Percentiles rank a stretch among this genome's conserved stretches.
phyloP scores from a whole-genome alignment of 345 rosid genomes.

The Eucalyptus guilfoylei region DNA sequence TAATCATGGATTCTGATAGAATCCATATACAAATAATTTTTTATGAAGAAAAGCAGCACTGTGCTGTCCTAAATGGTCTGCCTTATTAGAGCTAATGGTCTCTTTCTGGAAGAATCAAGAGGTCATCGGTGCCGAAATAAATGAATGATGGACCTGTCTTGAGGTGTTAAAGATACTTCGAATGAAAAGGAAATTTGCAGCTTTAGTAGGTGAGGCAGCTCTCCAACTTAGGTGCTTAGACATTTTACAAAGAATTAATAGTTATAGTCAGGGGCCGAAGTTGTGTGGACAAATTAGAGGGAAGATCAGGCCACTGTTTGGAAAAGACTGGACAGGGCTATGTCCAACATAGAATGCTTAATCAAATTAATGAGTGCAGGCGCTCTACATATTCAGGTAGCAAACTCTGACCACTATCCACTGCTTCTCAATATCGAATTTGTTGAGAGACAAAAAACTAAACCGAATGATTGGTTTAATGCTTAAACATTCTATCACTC shows the following conservation, averaged over 20 bases:
- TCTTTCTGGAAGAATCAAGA: background rate
- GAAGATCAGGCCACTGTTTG: background rate
- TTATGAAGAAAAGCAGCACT: too few species aligned
- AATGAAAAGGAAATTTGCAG: background rate
- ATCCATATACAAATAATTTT: too few species aligned
- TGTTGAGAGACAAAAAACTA: too few species aligned
- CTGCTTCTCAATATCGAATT: background rate
- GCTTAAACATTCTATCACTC: too few species aligned
- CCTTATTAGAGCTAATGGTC: background rate
- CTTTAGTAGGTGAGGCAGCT: background rate
- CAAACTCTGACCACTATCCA: background rate
- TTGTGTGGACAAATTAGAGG: background rate
- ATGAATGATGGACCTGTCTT: background rate
- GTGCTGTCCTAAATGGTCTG: background rate
- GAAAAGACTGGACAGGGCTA: background rate
- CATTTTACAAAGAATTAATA: background rate
- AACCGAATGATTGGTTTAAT: too few species aligned
- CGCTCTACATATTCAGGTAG: background rate
- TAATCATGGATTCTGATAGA: background rate
- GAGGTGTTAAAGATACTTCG: background rate
- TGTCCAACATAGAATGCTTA: background rate
- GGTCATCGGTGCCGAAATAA: background rate
- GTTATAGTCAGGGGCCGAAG: background rate
- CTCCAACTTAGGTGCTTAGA: background rate
- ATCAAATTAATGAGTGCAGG: background rate